phyloP scores from a whole-genome alignment of 1,284 basidiomycete species.

The Ganoderma meredithae region DNA sequence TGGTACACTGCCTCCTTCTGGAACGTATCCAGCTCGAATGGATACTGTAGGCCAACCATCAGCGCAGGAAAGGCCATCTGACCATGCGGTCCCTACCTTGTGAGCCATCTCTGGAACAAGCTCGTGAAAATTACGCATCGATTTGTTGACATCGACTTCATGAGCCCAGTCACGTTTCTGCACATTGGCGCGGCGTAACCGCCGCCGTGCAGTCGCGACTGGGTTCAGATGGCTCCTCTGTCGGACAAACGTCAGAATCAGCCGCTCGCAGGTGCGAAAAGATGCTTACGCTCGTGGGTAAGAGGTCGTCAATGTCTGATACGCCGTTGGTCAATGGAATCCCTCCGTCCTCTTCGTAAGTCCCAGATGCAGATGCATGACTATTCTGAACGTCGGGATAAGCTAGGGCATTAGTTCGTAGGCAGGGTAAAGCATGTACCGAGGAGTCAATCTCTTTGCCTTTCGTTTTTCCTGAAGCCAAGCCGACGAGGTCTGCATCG shows the following conservation, averaged over 20 bases:
- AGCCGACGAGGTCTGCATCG: slow-evolving; percentile 42
- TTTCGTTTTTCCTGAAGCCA: slow-evolving; percentile 21
- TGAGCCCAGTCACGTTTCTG: slow-evolving; percentile 98
- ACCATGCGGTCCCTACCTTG: slow-evolving; percentile 54
- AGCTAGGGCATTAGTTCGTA: neutral
- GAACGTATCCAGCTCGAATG: slow-evolving; percentile 88
- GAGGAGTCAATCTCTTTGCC: neutral
- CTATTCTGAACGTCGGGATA: neutral
- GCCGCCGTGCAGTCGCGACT: slow-evolving; percentile 48
- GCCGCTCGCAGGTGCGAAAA: neutral
- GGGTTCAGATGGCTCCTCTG: slow-evolving; percentile 62
- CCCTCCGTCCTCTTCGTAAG: slow-evolving; percentile 20
- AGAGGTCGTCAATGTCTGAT: slow-evolving; percentile 80
- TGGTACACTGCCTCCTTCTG: slow-evolving; percentile 99
- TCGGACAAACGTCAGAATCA: slow-evolving; percentile 1
- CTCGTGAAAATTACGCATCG: slow-evolving; percentile 88
- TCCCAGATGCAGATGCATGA: neutral
- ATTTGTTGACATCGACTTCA: slow-evolving; percentile 92
- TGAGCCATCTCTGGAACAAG: slow-evolving; percentile 93
- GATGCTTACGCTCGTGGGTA: slow-evolving; percentile 78
- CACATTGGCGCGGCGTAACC: slow-evolving; percentile 50
- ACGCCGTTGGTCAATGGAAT: slow-evolving; percentile 31
- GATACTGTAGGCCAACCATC: slow-evolving; percentile 62
- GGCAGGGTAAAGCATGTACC: slow-evolving; percentile 9
- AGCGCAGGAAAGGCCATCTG: slow-evolving; percentile 16